Base-by-base conservation (phyloP, 352 stramenopile genomes). In the Phytophthora pistaciae region DNA sequence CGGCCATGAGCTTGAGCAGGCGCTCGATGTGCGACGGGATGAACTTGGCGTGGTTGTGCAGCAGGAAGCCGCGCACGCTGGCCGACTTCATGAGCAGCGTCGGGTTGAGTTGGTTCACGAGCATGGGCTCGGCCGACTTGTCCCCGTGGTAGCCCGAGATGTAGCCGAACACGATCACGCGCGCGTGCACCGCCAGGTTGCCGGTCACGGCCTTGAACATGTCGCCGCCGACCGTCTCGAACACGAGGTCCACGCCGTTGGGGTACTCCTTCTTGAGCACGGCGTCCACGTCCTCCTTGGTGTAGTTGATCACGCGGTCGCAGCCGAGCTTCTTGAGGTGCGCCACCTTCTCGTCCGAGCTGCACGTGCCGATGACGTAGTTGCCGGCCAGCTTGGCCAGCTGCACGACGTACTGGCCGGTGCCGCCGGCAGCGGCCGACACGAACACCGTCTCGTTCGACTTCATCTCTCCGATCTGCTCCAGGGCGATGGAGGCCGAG, bases 281-380 rank as follows among this genome's bases (percentile, higher is more conserved):
- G 25, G 52, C n/a, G 8, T 48, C 69, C 33, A 76, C 69, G 29
- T 76, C 58, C 49, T 76, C 64, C 57, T 68, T 68, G 7, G 36
- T 76, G 64, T 72, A 76, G 48, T 76, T 76, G n/a, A 76, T 76
- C 3, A 72, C 69, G 5, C 69, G 69, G 27, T 76, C 64, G 8
- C 69, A 76, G 14, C 69, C 69, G 18, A 76, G 36, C 29, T 56
- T 62, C 57, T 76, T 76, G 21, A 76, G 31, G 25, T 66, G 44
- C 10, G 50, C 57, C 25, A 64, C 69, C 44, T 76, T 76, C n/a
- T 56, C 64, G 16, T 72, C 69, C 11, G 69, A 76, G 46, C 69
- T 76, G 44, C 56, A 69, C 42, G 64, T 72, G 57, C 69, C 69
- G 29, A 76, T 76, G 52, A 76, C 69, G 54, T 76, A 64, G 55